Base-by-base conservation (phyloP, 2,329 filamentous ascomycete species). In the Phaeosphaeria sp. region DNA sequence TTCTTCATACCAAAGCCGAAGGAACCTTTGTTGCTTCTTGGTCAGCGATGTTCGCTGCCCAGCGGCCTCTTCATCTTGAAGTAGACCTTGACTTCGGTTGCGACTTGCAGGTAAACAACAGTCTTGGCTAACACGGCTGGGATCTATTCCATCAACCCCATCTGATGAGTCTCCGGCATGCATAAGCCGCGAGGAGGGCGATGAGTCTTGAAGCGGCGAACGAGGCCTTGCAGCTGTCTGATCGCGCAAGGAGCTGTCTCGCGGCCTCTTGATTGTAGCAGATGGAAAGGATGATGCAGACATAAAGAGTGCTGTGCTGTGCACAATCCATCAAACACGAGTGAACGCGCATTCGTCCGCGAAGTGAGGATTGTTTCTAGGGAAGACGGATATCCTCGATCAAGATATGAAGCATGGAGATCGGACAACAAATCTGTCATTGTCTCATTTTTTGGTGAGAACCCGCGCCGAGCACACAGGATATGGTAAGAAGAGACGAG, bases 1-100 rank as follows among this genome's bases (percentile, higher is more conserved):
- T 3, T 51, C 46, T 22, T 63, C 42, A 41, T 57, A 51, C 66
- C 66, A 69, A 10, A 55, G 46, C 13, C 48, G 51, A 27, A 69
- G 52, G 33, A 68, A 56, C 6, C 46, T 53, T 18, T 59, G 62
- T 39, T 69, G 67, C 18, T 64, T 62, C 17, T 43, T 44, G 2
- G 17, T 27, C 11, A 51, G n/a, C 9, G 46, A 36, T 10, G 3
- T 23, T 18, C 15, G 20, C 22, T 7, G 46, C 25, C 30, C 36
- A 20, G 18, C 18, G 23, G 13, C 18, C 2, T 39, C 25, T 21
- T 47, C 30, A 36, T 36, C 11, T 6, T 36, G 30, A 13, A 7
- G 6, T 36, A 3, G 30, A 36, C 30, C 13, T 36, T 36, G 7
- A 36, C 11, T 3, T 11, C 13, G 30, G 7, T 36, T 11, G 11